phyloP scores from a whole-genome alignment of 2,329 filamentous ascomycete species.

The Aspergillus glaucus region DNA sequence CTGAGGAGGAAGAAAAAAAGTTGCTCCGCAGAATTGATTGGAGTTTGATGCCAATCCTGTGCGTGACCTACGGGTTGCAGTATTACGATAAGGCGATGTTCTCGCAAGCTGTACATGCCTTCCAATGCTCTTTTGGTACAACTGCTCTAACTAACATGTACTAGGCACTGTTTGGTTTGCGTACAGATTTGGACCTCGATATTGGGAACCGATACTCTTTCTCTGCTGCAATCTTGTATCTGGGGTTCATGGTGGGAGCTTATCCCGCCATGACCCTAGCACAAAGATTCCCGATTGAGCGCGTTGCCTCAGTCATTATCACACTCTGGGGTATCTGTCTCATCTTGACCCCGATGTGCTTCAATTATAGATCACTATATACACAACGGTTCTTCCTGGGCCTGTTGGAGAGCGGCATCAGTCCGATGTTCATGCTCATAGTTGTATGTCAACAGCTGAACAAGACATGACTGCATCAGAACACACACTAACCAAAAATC shows the following conservation, averaged over 20 bases:
- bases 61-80: slow-evolving; percentile 41
- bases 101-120: no score
- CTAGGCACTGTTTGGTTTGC: slow-evolving; percentile 41
- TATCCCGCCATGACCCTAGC: slow-evolving; percentile 41
- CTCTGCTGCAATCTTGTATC: slow-evolving; percentile 43
- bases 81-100: slow-evolving; percentile 52
- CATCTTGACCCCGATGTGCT: no score
- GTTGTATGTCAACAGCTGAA: no score
- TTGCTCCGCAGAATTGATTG: slow-evolving; percentile 40
- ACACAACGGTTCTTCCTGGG: slow-evolving; percentile 57
- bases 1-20: slow-evolving; percentile 34
- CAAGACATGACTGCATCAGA: no score
- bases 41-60: slow-evolving; percentile 42
- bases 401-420: slow-evolving; percentile 50
- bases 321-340: no score
- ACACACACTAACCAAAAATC: no score
- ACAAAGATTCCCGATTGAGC: no score
- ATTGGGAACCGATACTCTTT: slow-evolving; percentile 42
- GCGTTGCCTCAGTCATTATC: no score
- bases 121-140: no score
- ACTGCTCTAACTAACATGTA: no score
- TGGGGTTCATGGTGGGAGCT: slow-evolving; percentile 44
- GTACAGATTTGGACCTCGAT: slow-evolving; percentile 35
- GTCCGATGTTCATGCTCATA: slow-evolving; percentile 54
- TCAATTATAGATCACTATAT: no score